Evolutionary conservation across 306 rosid genomes (phyloP).

Genomic region (Sindora glabra): DNA sequence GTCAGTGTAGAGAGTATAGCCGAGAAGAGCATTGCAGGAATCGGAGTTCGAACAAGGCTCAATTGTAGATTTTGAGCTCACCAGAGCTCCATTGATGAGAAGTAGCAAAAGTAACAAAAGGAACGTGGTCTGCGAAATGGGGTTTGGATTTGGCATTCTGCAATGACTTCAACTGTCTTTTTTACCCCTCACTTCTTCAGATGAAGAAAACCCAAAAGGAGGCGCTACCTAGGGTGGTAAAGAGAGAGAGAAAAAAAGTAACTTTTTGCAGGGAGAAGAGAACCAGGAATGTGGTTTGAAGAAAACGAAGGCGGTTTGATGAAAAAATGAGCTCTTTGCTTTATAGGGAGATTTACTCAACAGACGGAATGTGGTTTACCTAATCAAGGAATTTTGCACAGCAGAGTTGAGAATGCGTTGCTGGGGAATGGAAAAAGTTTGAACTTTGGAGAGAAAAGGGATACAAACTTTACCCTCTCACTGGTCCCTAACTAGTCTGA

Average conservation of each 20-base stretch:
- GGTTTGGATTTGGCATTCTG: constrained; percentile 29
- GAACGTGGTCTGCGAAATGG: neutral
- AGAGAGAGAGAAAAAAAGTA: neutral
- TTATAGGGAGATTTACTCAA: neutral
- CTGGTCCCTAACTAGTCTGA: no score
- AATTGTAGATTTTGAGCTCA: constrained; percentile 70
- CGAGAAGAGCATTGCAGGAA: constrained; percentile 73
- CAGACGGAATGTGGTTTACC: neutral
- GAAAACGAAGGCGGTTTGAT: neutral
- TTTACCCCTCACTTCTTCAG: neutral
- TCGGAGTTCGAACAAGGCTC: constrained; percentile 92
- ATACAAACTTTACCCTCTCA: no score
- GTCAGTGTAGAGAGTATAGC: constrained; percentile 90
- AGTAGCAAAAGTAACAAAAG: constrained; percentile 13
- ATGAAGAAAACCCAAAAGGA: neutral
- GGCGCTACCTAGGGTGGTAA: neutral
- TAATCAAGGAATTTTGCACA: neutral
- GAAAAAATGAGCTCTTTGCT: constrained; percentile 10
- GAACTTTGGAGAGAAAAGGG: neutral
- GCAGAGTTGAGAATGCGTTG: no score
- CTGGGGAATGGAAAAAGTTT: neutral
- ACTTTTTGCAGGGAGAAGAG: neutral
- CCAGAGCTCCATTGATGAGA: constrained; percentile 20
- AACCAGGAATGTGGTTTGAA: neutral
- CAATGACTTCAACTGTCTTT: neutral